Base-by-base conservation (phyloP, 2,329 filamentous ascomycete genomes). In the Rutstroemia sydowiana region DNA sequence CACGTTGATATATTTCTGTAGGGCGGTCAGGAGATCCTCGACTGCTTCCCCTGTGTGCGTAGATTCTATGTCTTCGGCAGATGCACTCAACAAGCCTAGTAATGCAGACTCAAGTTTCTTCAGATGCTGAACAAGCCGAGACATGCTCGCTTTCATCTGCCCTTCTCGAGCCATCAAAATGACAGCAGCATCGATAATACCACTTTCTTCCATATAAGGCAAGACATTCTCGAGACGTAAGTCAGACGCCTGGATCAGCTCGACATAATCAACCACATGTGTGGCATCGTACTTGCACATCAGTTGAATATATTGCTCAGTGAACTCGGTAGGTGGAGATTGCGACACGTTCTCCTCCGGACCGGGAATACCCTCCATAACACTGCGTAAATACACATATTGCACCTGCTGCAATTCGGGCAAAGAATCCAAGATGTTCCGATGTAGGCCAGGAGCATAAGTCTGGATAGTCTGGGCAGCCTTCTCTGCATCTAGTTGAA, bases 171-270 rank as follows among this genome's bases (percentile, higher is more conserved):
- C 88, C 77, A 98, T 86, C 9, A 98, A 75, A 1, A 95, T 82
- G 6, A 98, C 88, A 1, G 90, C 92, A 4, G 91, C 95, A 71
- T 98, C 93, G 42, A 98, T 82, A 5, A 93, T 88, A 1, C 91
- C 91, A 39, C 84, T 90, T 56, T 86, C 81, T 68, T 98, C 95
- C 75, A 98, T 89, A 0, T 84, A 84, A 3, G 91, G 90, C 7
- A 98, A 75, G 1, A 98, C 76, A 48, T 82, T 78, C 11, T 93
- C 87, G 0, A 98, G 76, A 21, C 83, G 79, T 26, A 98, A 71
- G 64, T 96, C 84, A 10, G 85, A 83, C 3, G 84, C 83, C 59
- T 89, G 87, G 2, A 95, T 75, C 1, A 80, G 66, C 34, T 85
- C 83, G 26, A 97, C 80, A 66, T 93, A 98, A 51, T 90, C 84